Conservation (phyloP, 768 basidiomycete species). For the Calocybe indica region DNA sequence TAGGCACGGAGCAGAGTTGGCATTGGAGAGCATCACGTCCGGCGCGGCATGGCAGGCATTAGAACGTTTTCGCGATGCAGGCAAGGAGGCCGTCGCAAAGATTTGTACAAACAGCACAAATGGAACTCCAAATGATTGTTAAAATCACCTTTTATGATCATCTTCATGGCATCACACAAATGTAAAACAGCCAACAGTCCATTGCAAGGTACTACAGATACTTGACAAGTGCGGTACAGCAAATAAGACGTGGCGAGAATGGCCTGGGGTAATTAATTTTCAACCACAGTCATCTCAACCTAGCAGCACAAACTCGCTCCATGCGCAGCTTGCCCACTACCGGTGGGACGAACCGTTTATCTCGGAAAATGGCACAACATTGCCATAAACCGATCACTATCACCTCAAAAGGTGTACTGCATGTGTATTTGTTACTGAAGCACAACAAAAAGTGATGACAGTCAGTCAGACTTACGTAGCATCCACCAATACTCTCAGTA, state of each 20-base stretch:
- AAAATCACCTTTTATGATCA: background rate
- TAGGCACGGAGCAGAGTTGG: conserved; percentile 65
- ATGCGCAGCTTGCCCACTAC: no score
- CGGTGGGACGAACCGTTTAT: no score
- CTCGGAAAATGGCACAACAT: no score
- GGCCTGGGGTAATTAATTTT: conserved; percentile 16
- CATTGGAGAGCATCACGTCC: conserved; percentile 52
- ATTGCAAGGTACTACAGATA: background rate
- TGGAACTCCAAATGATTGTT: background rate
- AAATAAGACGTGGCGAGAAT: conserved; percentile 1
- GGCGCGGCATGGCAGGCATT: conserved; percentile 58
- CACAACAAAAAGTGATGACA: no score
- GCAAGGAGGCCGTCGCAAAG: conserved; percentile 19
- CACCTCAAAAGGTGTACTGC: no score
- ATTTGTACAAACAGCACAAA: background rate
- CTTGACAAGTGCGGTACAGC: conserved; percentile 3
- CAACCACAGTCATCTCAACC: background rate
- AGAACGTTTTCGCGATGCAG: conserved; percentile 42
- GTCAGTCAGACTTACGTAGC: no score
- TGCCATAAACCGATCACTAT: no score
- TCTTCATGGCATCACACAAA: background rate
- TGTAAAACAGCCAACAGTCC: background rate
- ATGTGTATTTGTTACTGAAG: no score
- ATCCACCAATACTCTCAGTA: no score
- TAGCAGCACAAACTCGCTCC: background rate